Base-by-base conservation (phyloP, 352 stramenopile genomes). In the Stephanocyclus meneghinianus region DNA sequence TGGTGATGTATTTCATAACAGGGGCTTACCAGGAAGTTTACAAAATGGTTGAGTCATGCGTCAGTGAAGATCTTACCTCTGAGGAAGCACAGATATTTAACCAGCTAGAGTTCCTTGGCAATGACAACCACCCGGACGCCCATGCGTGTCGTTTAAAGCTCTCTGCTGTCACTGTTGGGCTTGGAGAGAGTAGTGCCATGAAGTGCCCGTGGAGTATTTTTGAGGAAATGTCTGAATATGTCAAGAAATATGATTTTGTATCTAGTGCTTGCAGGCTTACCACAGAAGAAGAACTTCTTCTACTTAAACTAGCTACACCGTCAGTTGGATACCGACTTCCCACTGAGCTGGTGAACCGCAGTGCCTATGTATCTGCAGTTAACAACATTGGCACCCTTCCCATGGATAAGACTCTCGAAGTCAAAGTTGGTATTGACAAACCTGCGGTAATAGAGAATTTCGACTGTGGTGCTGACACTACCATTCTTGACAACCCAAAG, bases 21-120 rank as follows among this genome's bases (percentile, higher is more conserved):
- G 93, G 96, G 35, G 90, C 97, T 40, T 99, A 99, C 71, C 86
- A 91, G 16, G 92, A 96, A 50, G 97, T 98, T 1, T 98, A 97
- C 88, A 96, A 97, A 71, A 95, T 98, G 73, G 97, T 98, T 21
- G 89, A 97, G 45, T 96, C 91, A 10, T 98, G 96, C 89, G 97
- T 98, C 42, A 96, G 97, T 42, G 97, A 99, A 81, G 95, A 98
- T 40, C 96, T 99, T 50, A 98, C 91, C 2, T 90, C 96, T 32
- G 96, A 99, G 89, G 96, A 99, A 81, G 93, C 95, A 76, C 97
- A 98, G 91, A 97, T 99, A 67, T 98, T 98, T 67, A 95, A 98
- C 53, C 95, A 98, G 74, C 78, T 99, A 18, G 89, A 92, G 44
- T 97, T 97, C 71, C 93, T 97, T 9, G 90, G 97, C 2, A 96